Percentiles rank a stretch among this genome's conserved stretches.
phyloP scores from a whole-genome alignment of 1,284 basidiomycete genomes.

The Cerrena zonata region DNA sequence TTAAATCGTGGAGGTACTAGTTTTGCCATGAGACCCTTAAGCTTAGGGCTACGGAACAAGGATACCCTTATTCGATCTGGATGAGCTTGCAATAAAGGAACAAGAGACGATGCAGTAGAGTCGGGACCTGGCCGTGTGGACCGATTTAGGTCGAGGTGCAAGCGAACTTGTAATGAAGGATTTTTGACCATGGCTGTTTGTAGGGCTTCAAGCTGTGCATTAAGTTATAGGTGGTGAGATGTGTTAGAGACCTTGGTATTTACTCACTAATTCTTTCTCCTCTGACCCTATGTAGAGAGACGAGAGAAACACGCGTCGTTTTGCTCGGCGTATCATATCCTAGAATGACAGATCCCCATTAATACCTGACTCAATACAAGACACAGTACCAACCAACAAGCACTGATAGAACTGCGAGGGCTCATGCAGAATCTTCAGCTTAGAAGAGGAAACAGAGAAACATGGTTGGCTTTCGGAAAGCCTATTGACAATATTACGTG shows the following conservation, averaged over 20 bases:
- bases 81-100: slow-evolving; percentile 68
- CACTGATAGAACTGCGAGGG: slow-evolving; percentile 35
- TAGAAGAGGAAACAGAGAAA: slow-evolving; percentile 28
- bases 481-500: slow-evolving; percentile 21
- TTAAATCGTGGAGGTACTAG: slow-evolving; percentile 89
- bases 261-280: slow-evolving; percentile 30
- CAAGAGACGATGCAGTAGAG: slow-evolving; percentile 70
- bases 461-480: slow-evolving; percentile 35
- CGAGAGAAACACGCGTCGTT: slow-evolving; percentile 77
- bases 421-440: slow-evolving; percentile 32
- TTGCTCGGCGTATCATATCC: slow-evolving; percentile 72
- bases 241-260: slow-evolving; percentile 3
- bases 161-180: slow-evolving; percentile 59
- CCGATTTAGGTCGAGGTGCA: slow-evolving; percentile 86
- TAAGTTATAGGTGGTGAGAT: neutral
- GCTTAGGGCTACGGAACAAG: slow-evolving; percentile 81
- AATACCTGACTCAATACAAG: neutral
- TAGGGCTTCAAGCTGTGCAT: slow-evolving; percentile 63
- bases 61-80: slow-evolving; percentile 73
- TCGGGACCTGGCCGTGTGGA: slow-evolving; percentile 79
- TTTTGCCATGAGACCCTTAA: slow-evolving; percentile 68
- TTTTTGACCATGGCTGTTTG: slow-evolving; percentile 54
- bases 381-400: slow-evolving; percentile 31
- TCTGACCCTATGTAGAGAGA: slow-evolving; percentile 44
- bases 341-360: slow-evolving; percentile 31